Conservation (phyloP, 352 stramenopile genomes). For the Lagenidium giganteum region DNA sequence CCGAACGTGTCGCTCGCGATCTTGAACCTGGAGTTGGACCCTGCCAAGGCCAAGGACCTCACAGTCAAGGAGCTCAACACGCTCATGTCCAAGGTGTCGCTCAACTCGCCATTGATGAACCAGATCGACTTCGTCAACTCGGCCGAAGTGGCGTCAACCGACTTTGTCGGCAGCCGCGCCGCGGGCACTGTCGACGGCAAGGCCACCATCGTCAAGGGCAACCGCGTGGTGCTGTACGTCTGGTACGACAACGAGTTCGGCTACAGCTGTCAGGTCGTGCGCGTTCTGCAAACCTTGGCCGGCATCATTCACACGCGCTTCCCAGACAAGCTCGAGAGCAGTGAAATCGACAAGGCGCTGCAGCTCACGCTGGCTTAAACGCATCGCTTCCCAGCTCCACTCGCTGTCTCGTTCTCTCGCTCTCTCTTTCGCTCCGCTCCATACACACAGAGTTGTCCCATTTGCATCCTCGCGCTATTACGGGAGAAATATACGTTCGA, state of each 20-base stretch:
- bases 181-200: slow-evolving; percentile 77
- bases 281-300: slow-evolving; percentile 75
- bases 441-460: too few relatives aligned
- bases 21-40: slow-evolving; percentile 91
- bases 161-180: slow-evolving; percentile 79
- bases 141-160: slow-evolving; percentile 72
- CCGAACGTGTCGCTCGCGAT: slow-evolving; percentile 98
- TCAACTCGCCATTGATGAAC: slow-evolving; percentile 83
- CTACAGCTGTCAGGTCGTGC: slow-evolving; percentile 85
- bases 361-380: slow-evolving; percentile 33
- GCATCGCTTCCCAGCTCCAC: too few relatives aligned
- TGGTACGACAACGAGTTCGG: slow-evolving; percentile 92
- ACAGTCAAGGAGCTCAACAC: slow-evolving; percentile 71
- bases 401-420: too few relatives aligned
- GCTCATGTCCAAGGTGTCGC: slow-evolving; percentile 73
- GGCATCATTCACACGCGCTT: slow-evolving; percentile 73
- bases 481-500: too few relatives aligned
- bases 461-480: too few relatives aligned
- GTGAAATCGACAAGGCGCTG: slow-evolving; percentile 63
- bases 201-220: slow-evolving; percentile 79
- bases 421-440: too few relatives aligned
- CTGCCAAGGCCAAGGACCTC: slow-evolving; percentile 51
- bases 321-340: slow-evolving; percentile 56
- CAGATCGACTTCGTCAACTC: slow-evolving; percentile 88
- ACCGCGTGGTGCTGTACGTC: slow-evolving; percentile 84